These are phyloP conservation scores for Botryotinia calthae DNA, from an alignment of 2,329 filamentous ascomycete genomes.

Conservation along the genomic window DNA sequence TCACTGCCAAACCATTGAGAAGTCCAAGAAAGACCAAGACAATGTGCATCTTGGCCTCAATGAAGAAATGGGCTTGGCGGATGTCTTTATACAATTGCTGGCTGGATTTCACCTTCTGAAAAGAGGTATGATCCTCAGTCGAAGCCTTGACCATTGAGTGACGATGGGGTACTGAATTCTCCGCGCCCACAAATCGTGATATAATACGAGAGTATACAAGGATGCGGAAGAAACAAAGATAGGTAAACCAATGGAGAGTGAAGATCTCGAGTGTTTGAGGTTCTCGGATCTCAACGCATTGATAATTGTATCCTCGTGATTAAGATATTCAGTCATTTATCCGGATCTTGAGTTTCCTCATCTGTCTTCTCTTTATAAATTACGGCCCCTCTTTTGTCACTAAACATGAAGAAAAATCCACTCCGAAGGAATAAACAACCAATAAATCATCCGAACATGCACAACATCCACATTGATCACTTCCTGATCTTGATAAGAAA, in stretches of 20 bases:
- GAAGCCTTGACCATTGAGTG: not conserved
- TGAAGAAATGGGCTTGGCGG: constrained; percentile 4
- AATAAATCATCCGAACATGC: not conserved
- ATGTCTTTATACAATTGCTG: constrained; percentile 1
- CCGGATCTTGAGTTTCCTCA: not conserved
- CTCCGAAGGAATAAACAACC: not conserved
- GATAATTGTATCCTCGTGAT: not conserved
- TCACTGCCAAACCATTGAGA: not conserved
- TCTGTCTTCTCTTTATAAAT: not conserved
- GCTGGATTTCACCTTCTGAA: constrained; percentile 3
- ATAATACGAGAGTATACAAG: not conserved
- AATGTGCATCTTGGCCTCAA: not conserved
- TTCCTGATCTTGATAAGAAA: not conserved
- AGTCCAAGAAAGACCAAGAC: constrained; percentile 9
- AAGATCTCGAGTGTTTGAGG: not conserved
- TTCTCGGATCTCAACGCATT: not conserved
- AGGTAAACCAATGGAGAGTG: not conserved
- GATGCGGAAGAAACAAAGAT: not conserved
- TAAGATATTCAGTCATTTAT: not conserved
- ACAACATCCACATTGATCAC: not conserved
- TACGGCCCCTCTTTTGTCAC: not conserved
- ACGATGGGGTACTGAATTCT: not conserved
- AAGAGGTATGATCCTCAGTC: not conserved
- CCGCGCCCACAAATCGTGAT: not conserved
- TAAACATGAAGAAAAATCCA: not conserved